A percentile compares a stretch with the other conserved stretches of the same genome.
These are phyloP conservation scores for Themeda triandra DNA, from an alignment of 176 grass and related monocot genomes.

Conservation along the genomic window DNA sequence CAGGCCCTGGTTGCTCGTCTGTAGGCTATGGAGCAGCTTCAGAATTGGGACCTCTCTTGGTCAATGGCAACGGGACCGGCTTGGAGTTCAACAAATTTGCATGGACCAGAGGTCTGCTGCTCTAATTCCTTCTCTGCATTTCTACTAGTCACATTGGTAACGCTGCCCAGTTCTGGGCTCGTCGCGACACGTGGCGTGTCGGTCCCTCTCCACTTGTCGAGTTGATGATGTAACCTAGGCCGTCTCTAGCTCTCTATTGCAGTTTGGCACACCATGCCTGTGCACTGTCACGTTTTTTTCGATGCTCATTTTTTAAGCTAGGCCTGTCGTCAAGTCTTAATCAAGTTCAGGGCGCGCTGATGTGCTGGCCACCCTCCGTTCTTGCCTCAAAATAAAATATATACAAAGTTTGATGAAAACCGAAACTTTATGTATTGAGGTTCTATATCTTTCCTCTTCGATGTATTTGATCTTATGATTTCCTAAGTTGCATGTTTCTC, in stretches of 20 bases:
- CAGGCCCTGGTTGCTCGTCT: slow-evolving; percentile 86
- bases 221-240: no score
- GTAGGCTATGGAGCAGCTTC: slow-evolving; percentile 80
- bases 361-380: neutral
- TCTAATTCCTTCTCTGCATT: neutral
- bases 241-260: no score
- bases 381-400: neutral
- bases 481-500: no score
- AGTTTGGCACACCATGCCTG: no score
- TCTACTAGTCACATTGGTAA: neutral
- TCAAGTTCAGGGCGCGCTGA: neutral
- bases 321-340: no score
- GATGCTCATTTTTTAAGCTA: no score
- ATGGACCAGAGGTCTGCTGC: slow-evolving; percentile 63
- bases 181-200: no score
- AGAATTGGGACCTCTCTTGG: slow-evolving; percentile 65
- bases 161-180: no score
- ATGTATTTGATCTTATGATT: no score
- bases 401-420: neutral
- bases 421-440: neutral
- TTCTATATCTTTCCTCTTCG: neutral
- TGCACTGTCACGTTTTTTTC: no score
- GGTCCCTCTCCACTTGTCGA: no score
- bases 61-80: slow-evolving; percentile 57
- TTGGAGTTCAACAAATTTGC: slow-evolving; percentile 80